Evolutionary conservation across 129 eudicot genomes (phyloP), one percentile per base, ranked within the genome.

Genomic region (Mikania micrantha): DNA sequence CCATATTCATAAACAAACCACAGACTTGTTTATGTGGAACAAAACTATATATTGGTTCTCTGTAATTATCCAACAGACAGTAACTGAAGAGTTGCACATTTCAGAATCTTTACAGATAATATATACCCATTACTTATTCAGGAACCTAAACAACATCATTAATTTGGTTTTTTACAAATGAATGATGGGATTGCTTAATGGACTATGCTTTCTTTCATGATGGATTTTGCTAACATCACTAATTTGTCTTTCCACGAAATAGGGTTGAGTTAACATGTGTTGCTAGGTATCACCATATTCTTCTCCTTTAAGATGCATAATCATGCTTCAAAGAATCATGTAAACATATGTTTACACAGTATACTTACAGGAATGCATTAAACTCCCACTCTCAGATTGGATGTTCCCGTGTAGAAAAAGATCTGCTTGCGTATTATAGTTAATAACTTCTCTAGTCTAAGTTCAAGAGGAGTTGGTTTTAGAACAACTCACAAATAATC

Each of bases 1-100:
- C 28, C 56, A 21, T 69, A 21, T 50, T 50, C 64, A 36, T 41
- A 49, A 29, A 48, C 2, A n/a, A 34, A 56, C 38, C 47, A 16
- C 39, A 58, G 42, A 4, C 31, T 16, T 22, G 16, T 60, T 24
- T 21, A 74, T 6, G 32, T 15, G 42, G 63, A 54, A 24, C 66
- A 56, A 54, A 56, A 44, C 24, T 24, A 69, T 53, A 39, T n/a
- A 39, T 54, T 56, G 54, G 74, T 38, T 52, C 25, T 69, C 10
- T 69, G 20, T 49, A 52, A 12, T 52, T 48, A 68, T 15, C 39
- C 0, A 8, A 50, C n/a, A 34, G 24, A 15, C n/a, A 56, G 41
- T 53, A 69, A 22, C 2, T 24, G 22, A 36, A 21, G 24, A 24
- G 47, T 34, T 53, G 53, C 38, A 53, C 7, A 42, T 13, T 64